Evolutionary conservation across 192 early-diverging fungal species (phyloP), one percentile per base, ranked within the genome.

Genomic region (Podila epigama): DNA sequence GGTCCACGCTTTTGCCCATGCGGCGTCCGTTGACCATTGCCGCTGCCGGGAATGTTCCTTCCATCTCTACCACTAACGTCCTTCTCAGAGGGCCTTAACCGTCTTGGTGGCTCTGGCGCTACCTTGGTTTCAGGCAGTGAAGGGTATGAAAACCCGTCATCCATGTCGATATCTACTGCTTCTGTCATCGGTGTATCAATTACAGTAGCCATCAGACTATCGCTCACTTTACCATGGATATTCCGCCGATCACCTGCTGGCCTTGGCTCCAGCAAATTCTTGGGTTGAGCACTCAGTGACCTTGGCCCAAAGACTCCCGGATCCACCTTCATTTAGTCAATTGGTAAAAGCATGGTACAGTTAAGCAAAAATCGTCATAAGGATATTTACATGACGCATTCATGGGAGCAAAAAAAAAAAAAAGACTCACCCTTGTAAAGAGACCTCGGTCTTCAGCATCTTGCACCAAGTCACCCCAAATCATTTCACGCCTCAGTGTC

Each of bases 401-500:
- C n/a, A n/a, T n/a, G n/a, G n/a, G n/a, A n/a, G n/a, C n/a, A n/a
- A n/a, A n/a, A 28, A 13, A 60, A n/a, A 36, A 5, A 25, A 36
- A 39, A 41, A 33, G 40, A 20, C 33, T 18, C 22, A 82, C 84
- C 60, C 69, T 57, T 15, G 62, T 77, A 41, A 70, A 71, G 8
- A 78, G 34, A 5, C 64, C 63, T 40, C 91, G 69, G 22, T 62
- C 66, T 36, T 84, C 70, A 1, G 94, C 86, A 64, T 96, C 89
- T 5, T 79, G 64, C 16, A 98, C 87, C 15, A 98, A 81, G 16
- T 88, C 69, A 2, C 83, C 82, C 96, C 96, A 98, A 25, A 89
- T 79, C 13, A 79, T 69, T 59, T 92, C 90, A 7, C 71, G 70
- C 0, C 68, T 75, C 3, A 98, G 79, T 3, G 89, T 84, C 1